These are phyloP conservation scores for Actinomucor elegans DNA, from an alignment of 371 early-diverging fungal genomes.

Conservation along the genomic window DNA sequence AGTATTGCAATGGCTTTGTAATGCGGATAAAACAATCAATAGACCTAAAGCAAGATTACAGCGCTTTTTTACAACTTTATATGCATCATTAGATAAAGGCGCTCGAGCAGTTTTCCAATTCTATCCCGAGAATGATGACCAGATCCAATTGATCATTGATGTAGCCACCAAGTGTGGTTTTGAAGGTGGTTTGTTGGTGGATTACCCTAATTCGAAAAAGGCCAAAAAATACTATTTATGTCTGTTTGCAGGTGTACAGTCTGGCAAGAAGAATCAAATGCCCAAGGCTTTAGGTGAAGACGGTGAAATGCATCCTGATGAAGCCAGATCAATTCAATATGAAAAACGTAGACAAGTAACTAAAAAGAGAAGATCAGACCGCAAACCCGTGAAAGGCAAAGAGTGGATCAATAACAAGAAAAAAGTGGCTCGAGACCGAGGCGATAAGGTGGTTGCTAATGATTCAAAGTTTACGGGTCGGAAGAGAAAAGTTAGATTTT, in stretches of 20 bases:
- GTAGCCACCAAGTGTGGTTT: constrained; percentile 92
- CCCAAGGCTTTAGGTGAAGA: constrained; percentile 82
- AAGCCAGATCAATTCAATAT: constrained; percentile 33
- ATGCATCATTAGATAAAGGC: constrained; percentile 84
- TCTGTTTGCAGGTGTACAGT: constrained; percentile 87
- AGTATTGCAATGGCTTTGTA: constrained; percentile 99
- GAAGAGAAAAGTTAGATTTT: constrained; percentile 86
- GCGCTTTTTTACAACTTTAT: constrained; percentile 93
- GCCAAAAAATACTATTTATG: constrained; percentile 97
- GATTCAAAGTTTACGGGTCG: constrained; percentile 97
- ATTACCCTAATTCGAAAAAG: constrained; percentile 96
- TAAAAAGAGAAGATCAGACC: constrained; percentile 44
- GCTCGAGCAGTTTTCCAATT: constrained; percentile 98
- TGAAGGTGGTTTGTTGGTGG: constrained; percentile 95
- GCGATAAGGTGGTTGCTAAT: constrained; percentile 79
- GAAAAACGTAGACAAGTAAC: constrained; percentile 37
- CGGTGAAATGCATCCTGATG: constrained; percentile 61
- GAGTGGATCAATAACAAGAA: constrained; percentile 95
- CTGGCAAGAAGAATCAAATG: constrained; percentile 60
- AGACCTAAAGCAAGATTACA: constrained; percentile 83
- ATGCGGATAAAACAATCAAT: constrained; percentile 89
- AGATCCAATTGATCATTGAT: constrained; percentile 91
- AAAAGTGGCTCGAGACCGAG: constrained; percentile 78
- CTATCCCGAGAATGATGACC: constrained; percentile 96
- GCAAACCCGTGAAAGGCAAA: constrained; percentile 78